Percentiles rank a stretch among this genome's conserved stretches.
Evolutionary conservation across 805 yeast genomes (phyloP).

Genomic region (Saturnispora galanensis): DNA sequence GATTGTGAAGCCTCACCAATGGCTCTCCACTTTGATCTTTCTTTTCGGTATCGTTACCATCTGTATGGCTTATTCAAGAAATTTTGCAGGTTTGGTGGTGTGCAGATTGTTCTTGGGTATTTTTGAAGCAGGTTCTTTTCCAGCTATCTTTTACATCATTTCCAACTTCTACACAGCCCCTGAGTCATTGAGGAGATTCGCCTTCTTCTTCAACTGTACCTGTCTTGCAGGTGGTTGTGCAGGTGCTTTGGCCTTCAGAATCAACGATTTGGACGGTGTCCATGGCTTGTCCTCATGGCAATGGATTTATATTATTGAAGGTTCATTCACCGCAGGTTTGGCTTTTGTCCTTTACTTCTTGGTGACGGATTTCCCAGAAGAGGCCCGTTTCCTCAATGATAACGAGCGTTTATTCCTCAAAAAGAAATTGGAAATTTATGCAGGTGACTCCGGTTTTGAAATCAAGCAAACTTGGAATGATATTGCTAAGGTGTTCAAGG

Average conservation of each 20-base stretch:
- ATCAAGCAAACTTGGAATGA: slow-evolving; percentile 36
- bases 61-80: slow-evolving; percentile 54
- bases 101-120: slow-evolving; percentile 59
- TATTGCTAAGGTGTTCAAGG: slow-evolving; percentile 43
- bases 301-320: slow-evolving; percentile 36
- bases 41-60: slow-evolving; percentile 53
- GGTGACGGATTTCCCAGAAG: slow-evolving; percentile 66
- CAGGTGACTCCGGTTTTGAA: slow-evolving; percentile 41
- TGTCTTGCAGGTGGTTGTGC: slow-evolving; percentile 73
- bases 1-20: slow-evolving; percentile 49
- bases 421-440: slow-evolving; percentile 47
- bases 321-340: slow-evolving; percentile 27
- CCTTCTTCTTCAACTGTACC: slow-evolving; percentile 61
- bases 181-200: slow-evolving; percentile 60
- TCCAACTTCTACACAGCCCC: slow-evolving; percentile 54
- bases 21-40: slow-evolving; percentile 51
- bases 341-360: slow-evolving; percentile 31
- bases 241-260: slow-evolving; percentile 61
- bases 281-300: slow-evolving; percentile 35
- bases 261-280: slow-evolving; percentile 42
- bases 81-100: slow-evolving; percentile 48
- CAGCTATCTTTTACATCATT: slow-evolving; percentile 62
- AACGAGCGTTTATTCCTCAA: slow-evolving; percentile 45
- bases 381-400: slow-evolving; percentile 41
- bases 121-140: slow-evolving; percentile 65